Evolutionary conservation across 768 basidiomycete species (phyloP), one percentile per base, ranked within the genome.

Genomic region (Mycena rosella): DNA sequence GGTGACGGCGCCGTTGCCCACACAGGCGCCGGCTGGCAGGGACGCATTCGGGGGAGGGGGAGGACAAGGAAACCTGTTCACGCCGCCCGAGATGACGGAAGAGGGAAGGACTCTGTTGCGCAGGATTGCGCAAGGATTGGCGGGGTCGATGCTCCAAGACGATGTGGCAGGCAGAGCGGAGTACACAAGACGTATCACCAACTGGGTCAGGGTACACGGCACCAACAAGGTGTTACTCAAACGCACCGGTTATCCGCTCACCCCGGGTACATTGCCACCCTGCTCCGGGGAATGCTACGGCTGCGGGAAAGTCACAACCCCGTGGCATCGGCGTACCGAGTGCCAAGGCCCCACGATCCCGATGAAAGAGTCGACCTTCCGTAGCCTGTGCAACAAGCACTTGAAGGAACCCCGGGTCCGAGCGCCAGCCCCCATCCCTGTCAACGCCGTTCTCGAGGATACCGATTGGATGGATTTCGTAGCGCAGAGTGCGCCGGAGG

Each of bases 401-500:
- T 30, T 63, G 15, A 27, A 2, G 44, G 17, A 18, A 27, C n/a
- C n/a, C n/a, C n/a, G n/a, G n/a, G n/a, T n/a, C n/a, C n/a, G n/a
- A n/a, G 38, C 3, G 38, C 38, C 10, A 40, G 14, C 14, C 38
- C 60, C 53, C 1, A 36, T 34, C 5, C 26, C 40, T 26, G 45
- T 52, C 26, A 61, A 60, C 51, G 44, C 63, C 42, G 56, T 56
- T 8, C 20, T 60, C 27, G 63, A n/a, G 20, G 42, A 44, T 5
- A 3, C 11, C 36, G 56, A 42, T 14, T 72, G 60, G 52, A 64
- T 68, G n/a, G 63, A 63, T 26, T 65, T 68, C n/a, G 47, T 38
- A 7, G 11, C 7, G 54, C 29, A 48, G 5, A 68, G 73, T 68
- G 75, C 72, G 69, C 74, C 74, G 32, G 55, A 42, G 67, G 67